Conservation (phyloP, 257 asterid species). For the Nicotiana undulata region DNA sequence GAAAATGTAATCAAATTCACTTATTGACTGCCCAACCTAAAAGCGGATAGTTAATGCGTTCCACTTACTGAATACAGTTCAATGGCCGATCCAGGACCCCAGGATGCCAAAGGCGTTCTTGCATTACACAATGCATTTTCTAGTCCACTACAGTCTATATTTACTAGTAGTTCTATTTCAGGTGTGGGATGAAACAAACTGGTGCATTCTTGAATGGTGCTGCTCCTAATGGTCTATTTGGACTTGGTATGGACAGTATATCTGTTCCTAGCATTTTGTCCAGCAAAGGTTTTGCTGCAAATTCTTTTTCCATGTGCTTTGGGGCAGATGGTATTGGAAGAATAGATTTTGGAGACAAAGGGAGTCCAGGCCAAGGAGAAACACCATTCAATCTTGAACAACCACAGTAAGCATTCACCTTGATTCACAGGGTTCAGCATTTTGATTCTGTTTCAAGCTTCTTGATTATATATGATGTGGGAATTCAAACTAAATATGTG, state of each 20-base stretch:
- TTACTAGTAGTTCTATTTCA: constrained; percentile 21
- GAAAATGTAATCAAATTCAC: no score
- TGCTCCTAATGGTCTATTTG: constrained; percentile 86
- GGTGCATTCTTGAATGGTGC: constrained; percentile 78
- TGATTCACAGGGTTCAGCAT: not conserved
- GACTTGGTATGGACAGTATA: constrained; percentile 63
- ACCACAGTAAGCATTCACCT: constrained; percentile 42
- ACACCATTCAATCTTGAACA: constrained; percentile 58
- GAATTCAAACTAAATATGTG: not conserved
- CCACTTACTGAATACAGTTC: not conserved
- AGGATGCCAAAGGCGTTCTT: not conserved
- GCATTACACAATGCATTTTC: not conserved
- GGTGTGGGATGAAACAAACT: constrained; percentile 83
- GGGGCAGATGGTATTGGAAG: constrained; percentile 74
- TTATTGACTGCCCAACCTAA: not conserved
- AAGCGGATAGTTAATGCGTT: not conserved
- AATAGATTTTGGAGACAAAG: constrained; percentile 83
- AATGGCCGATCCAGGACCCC: not conserved
- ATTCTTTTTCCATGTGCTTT: constrained; percentile 93
- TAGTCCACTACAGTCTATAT: not conserved
- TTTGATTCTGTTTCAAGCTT: not conserved
- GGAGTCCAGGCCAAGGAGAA: constrained; percentile 44
- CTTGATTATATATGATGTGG: not conserved
- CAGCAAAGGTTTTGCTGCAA: constrained; percentile 57
- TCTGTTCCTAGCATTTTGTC: constrained; percentile 84